These are phyloP conservation scores for Chlorella sp. DNA, from an alignment of 139 green algal genomes.

Conservation along the genomic window DNA sequence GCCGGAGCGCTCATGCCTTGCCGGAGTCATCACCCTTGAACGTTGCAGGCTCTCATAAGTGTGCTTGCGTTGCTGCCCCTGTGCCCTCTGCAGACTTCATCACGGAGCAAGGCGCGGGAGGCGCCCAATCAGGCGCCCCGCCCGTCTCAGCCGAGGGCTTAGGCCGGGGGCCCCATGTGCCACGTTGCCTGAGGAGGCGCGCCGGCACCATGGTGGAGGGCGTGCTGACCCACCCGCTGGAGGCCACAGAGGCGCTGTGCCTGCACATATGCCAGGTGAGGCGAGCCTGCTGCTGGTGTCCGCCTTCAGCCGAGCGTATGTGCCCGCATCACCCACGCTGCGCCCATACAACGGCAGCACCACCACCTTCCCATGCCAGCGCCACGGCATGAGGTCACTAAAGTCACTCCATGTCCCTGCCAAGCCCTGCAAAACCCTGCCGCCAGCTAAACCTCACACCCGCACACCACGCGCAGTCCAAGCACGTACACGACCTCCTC, in stretches of 20 bases:
- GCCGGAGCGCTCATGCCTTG: background rate
- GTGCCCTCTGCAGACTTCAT: background rate
- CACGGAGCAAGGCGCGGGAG: background rate
- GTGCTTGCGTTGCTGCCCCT: no score
- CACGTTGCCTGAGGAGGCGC: background rate
- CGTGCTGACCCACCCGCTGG: background rate
- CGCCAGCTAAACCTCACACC: no score
- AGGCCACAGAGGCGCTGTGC: background rate
- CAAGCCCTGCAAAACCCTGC: no score
- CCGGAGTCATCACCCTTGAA: background rate
- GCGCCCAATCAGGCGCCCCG: background rate
- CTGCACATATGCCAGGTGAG: background rate
- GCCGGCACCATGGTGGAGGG: background rate
- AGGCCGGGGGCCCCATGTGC: background rate
- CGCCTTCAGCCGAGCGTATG: background rate
- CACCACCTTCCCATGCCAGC: background rate
- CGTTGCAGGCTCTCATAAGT: no score
- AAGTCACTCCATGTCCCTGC: background rate
- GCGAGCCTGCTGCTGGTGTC: background rate
- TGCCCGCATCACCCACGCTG: background rate
- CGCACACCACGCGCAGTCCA: background rate
- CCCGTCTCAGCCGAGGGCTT: background rate
- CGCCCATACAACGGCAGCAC: background rate
- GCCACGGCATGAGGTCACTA: background rate
- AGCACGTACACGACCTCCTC: background rate